Evolutionary conservation across 2,329 filamentous ascomycete species (phyloP), one percentile per base, ranked within the genome.

Genomic region (Tolypocladium tundrense): DNA sequence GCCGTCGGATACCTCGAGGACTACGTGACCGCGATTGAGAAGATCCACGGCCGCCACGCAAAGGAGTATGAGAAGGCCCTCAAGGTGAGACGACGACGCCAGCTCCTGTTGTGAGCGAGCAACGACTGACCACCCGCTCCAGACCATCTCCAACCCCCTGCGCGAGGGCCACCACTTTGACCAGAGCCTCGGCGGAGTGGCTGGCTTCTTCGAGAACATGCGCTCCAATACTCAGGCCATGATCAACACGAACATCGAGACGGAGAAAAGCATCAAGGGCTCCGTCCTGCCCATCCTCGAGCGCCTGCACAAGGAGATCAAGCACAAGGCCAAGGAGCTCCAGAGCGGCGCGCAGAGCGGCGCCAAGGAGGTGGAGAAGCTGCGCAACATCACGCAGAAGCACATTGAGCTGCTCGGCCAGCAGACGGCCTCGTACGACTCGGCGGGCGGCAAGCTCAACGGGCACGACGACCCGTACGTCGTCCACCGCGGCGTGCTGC

Each of bases 21-120:
- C 55, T 99, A 97, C 72, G 81, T 97, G 67, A 78, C 77, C 37
- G 86, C 88, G 8, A 90, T 91, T 4, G 91, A 96, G 73, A 97
- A 93, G 79, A 80, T 90, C 59, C 88, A 97, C 69, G 88, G 86
- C 69, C 81, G 84, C 13, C 88, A 96, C 65, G 86, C 90, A 57
- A 97, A 96, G 77, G 93, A 97, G 73, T 96, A 96, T 68, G 92
- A 97, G 77, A 93, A 90, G 75, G 87, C 94, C 11, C 76, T 97
- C 68, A 99, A 97, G 86, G 87, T 74, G 54, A 37, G 48, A n/a
- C 5, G 48, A 7, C 10, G 33, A 9, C 27, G 19, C 27, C 27
- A 6, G 27, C 48, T 16, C 10, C 10, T 3, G 4, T 2, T 14
- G 3, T 1, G 4, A 2, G 4, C 0, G 31, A 10, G 13, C 50